Conservation (phyloP, 371 early-diverging fungal species). For the Lichtheimia ornata region DNA sequence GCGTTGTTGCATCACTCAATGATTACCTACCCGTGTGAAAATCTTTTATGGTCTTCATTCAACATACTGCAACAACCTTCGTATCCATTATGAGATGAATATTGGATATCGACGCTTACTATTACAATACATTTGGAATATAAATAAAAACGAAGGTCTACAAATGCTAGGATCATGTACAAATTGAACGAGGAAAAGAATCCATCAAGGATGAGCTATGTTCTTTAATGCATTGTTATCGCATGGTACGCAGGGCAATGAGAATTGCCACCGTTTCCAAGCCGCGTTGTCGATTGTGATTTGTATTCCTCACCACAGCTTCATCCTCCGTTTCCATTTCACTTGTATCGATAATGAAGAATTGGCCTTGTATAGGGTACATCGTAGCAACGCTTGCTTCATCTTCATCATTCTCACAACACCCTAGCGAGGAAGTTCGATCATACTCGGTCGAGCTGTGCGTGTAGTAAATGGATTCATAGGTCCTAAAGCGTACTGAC, state of each 20-base stretch:
- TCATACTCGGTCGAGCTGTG: slow-evolving; percentile 46
- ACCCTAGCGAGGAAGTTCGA: slow-evolving; percentile 23
- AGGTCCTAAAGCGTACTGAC: slow-evolving; percentile 36
- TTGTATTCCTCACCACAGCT: slow-evolving; percentile 17
- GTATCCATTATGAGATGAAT: too few relatives aligned
- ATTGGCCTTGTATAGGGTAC: slow-evolving; percentile 18
- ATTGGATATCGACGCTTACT: too few relatives aligned
- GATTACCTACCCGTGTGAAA: too few relatives aligned
- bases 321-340: slow-evolving; percentile 19
- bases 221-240: slow-evolving; percentile 8
- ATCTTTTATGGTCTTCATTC: too few relatives aligned
- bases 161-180: neutral
- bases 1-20: too few relatives aligned
- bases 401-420: too few relatives aligned
- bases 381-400: slow-evolving; percentile 15
- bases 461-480: slow-evolving; percentile 42
- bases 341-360: slow-evolving; percentile 12
- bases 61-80: too few relatives aligned
- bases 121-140: slow-evolving; percentile 1
- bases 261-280: slow-evolving; percentile 19
- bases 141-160: slow-evolving; percentile 1
- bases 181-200: neutral
- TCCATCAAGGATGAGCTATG: neutral
- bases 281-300: slow-evolving; percentile 23
- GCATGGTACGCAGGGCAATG: slow-evolving; percentile 28